phyloP scores from a whole-genome alignment of 805 yeast species.

The Danielia reshetovae region DNA sequence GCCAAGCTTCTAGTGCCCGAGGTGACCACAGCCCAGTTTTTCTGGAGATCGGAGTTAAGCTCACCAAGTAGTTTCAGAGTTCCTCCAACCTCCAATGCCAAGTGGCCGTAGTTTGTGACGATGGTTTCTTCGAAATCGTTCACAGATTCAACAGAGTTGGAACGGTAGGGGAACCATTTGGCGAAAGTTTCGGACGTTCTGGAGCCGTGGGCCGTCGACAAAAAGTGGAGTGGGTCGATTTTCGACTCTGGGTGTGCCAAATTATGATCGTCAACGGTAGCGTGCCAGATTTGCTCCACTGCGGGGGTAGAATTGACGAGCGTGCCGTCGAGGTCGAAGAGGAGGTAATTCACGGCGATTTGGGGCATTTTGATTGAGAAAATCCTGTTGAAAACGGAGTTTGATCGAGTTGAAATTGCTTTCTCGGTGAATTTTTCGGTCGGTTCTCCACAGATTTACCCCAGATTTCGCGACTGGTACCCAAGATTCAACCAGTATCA shows the following conservation, averaged over 20 bases:
- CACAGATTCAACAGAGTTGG: constrained; percentile 5
- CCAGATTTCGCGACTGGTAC: no score
- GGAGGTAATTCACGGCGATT: constrained; percentile 5
- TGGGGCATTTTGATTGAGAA: no score
- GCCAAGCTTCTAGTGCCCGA: constrained; percentile 18
- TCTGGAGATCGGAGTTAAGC: constrained; percentile 3
- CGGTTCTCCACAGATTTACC: no score
- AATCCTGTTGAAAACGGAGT: no score
- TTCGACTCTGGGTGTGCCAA: constrained; percentile 8
- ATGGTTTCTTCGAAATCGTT: constrained; percentile 10
- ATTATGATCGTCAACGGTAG: constrained; percentile 13
- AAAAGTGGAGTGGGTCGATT: constrained; percentile 8
- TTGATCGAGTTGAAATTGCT: no score
- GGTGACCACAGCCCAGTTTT: constrained; percentile 18
- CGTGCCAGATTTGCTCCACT: constrained; percentile 16
- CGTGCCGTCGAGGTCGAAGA: constrained; percentile 21
- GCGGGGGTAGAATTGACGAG: constrained; percentile 16
- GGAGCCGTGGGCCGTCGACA: constrained; percentile 16
- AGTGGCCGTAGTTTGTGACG: constrained; percentile 15
- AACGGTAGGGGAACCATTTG: constrained; percentile 13
- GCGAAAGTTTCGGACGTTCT: constrained; percentile 14
- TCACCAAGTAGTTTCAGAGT: constrained; percentile 6
- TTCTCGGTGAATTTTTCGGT: no score
- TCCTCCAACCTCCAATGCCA: constrained; percentile 15
- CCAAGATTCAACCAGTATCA: no score